A percentile compares a stretch with the other conserved stretches of the same genome.
These are phyloP conservation scores for Gynostemma pentaphyllum DNA, from an alignment of 306 rosid species.

Conservation along the genomic window DNA sequence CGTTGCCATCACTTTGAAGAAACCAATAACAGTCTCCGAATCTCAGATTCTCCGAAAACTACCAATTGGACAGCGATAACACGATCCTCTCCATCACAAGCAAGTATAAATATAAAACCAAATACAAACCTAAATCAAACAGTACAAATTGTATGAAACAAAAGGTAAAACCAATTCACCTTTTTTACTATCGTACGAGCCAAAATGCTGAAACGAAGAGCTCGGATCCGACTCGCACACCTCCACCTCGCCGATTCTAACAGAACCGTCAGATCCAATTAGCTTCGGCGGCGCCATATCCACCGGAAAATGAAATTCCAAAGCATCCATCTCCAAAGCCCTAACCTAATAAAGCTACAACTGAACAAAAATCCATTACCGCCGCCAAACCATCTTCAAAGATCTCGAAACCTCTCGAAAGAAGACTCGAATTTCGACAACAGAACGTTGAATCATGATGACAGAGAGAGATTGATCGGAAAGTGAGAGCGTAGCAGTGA, in stretches of 20 bases:
- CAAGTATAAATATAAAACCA: background rate
- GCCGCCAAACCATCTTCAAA: slow-evolving; percentile 6
- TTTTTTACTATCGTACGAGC: slow-evolving; percentile 22
- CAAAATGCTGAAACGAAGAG: slow-evolving; percentile 25
- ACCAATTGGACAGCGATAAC: background rate
- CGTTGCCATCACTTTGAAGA: background rate
- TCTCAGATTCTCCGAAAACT: background rate
- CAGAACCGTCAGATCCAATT: slow-evolving; percentile 49
- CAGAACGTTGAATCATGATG: background rate
- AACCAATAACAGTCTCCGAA: background rate
- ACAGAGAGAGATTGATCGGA: background rate
- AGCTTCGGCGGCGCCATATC: slow-evolving; percentile 38
- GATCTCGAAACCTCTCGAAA: slow-evolving; percentile 14
- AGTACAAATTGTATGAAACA: background rate
- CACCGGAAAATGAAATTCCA: slow-evolving; percentile 42
- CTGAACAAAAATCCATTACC: background rate
- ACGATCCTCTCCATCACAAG: background rate
- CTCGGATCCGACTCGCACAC: slow-evolving; percentile 22
- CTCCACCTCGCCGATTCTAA: slow-evolving; percentile 38
- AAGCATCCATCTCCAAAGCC: slow-evolving; percentile 41
- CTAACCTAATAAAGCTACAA: background rate
- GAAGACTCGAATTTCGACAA: background rate
- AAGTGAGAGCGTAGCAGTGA: background rate
- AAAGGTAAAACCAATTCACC: slow-evolving; percentile 17
- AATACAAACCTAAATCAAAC: background rate